Conservation (phyloP, 176 grass and related monocot species). For the Eragrostis nindensis region DNA sequence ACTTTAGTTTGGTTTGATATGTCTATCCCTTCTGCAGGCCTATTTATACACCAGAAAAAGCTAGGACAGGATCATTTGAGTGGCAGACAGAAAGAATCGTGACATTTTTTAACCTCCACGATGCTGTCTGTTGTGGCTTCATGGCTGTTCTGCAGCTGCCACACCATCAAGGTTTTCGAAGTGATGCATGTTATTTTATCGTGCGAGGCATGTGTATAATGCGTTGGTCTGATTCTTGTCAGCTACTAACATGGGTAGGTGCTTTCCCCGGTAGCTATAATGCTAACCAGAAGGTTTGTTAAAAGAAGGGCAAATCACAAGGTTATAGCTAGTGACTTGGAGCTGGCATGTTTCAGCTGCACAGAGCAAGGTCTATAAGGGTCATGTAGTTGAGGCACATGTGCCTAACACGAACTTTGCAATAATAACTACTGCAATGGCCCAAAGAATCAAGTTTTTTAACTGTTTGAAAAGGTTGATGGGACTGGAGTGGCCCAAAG, state of each 20-base stretch:
- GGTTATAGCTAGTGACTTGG: background rate
- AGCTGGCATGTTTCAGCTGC: slow-evolving; percentile 28
- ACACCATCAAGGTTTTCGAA: slow-evolving; percentile 33
- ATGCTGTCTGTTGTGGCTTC: slow-evolving; percentile 32
- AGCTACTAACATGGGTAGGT: background rate
- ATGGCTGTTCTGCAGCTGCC: slow-evolving; percentile 1
- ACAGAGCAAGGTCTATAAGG: slow-evolving; percentile 15
- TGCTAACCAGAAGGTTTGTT: background rate
- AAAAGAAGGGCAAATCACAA: background rate
- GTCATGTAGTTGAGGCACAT: slow-evolving; percentile 1
- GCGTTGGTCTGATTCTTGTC: slow-evolving; percentile 1
- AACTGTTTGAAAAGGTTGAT: background rate
- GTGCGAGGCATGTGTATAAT: background rate
- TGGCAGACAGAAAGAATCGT: slow-evolving; percentile 45
- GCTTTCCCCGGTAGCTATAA: background rate
- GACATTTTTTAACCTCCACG: slow-evolving; percentile 13
- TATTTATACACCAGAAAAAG: slow-evolving; percentile 46
- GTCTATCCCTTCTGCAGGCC: background rate
- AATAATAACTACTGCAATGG: background rate
- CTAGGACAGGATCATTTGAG: slow-evolving; percentile 9
- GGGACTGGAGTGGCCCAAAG: background rate
- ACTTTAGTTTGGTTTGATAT: slow-evolving; percentile 30
- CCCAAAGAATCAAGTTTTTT: background rate
- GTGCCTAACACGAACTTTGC: background rate
- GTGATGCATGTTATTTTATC: slow-evolving; percentile 23